A percentile compares a stretch with the other conserved stretches of the same genome.
These are phyloP conservation scores for Lichina pygmaea DNA, from an alignment of 495 filamentous ascomycete genomes.

Conservation along the genomic window DNA sequence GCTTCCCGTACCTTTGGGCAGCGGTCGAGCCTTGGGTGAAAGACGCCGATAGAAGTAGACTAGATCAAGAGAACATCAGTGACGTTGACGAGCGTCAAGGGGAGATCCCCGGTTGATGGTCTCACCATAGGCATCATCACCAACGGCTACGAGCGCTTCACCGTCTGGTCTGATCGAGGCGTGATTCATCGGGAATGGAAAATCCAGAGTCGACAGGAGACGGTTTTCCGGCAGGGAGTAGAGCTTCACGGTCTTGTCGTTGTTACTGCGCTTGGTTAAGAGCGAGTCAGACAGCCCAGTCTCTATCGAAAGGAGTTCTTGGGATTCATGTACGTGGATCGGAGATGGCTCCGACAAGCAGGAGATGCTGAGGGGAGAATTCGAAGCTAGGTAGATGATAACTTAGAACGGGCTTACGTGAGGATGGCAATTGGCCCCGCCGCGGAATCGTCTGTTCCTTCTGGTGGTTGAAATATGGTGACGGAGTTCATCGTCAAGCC, in stretches of 20 bases:
- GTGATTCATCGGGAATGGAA: constrained; percentile 70
- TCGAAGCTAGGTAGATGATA: neutral
- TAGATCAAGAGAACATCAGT: neutral
- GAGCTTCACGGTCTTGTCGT: constrained; percentile 63
- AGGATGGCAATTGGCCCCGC: constrained; percentile 36
- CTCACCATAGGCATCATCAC: constrained; percentile 25
- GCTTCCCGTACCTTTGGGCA: constrained; percentile 8
- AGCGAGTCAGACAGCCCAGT: too few species aligned
- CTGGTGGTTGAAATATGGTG: constrained; percentile 32
- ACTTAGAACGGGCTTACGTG: constrained; percentile 17
- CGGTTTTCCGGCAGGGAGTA: constrained; percentile 39
- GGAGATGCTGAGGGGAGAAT: neutral
- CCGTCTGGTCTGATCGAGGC: constrained; percentile 80
- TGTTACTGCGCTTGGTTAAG: constrained; percentile 22
- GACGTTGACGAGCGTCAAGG: neutral
- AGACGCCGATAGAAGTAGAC: constrained; percentile 50
- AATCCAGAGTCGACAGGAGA: constrained; percentile 37
- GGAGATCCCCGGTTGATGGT: constrained; percentile 11
- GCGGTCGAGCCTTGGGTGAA: constrained; percentile 11
- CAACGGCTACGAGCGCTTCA: constrained; percentile 50
- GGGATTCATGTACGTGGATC: too few species aligned
- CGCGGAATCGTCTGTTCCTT: constrained; percentile 15
- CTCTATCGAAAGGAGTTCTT: constrained; percentile 12
- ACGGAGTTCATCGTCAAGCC: constrained; percentile 44
- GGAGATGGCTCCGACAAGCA: neutral